Conservation (phyloP, 73 alveolate genomes). For the Breviolum minutum region DNA sequence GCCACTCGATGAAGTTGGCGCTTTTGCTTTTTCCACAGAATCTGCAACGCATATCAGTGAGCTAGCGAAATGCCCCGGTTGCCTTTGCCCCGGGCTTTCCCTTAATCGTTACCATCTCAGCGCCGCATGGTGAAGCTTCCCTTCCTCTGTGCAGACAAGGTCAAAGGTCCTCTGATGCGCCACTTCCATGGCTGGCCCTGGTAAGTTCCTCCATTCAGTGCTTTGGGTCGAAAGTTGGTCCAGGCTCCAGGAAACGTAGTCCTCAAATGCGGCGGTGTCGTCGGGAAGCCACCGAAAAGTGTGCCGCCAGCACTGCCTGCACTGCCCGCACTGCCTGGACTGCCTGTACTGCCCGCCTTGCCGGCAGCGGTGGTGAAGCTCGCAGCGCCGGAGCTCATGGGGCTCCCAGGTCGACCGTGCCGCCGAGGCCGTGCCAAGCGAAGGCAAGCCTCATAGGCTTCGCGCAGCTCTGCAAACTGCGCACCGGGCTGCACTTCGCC, state of each 20-base stretch:
- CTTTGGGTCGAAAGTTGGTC: constrained; percentile 23
- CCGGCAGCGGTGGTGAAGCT: background rate
- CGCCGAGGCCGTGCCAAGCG: background rate
- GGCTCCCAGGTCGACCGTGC: background rate
- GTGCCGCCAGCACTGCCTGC: background rate
- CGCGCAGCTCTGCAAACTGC: constrained; percentile 40
- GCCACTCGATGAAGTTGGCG: background rate
- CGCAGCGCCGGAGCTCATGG: background rate
- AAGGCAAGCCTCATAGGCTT: constrained; percentile 66
- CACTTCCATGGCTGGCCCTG: constrained; percentile 93
- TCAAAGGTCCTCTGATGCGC: constrained; percentile 72
- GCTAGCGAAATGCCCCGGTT: background rate
- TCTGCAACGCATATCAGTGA: no score
- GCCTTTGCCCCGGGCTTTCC: background rate
- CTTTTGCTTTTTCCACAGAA: background rate
- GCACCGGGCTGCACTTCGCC: background rate
- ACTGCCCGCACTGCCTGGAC: background rate
- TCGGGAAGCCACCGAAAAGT: background rate
- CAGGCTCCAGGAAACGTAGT: constrained; percentile 32
- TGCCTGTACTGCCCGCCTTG: background rate
- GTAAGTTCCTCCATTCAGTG: background rate
- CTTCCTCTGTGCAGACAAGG: constrained; percentile 63
- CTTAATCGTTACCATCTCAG: background rate
- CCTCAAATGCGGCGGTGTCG: constrained; percentile 35
- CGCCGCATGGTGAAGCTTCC: background rate